Evolutionary conservation across 768 basidiomycete genomes (phyloP).

Genomic region (Xerocomellus dryophilus): DNA sequence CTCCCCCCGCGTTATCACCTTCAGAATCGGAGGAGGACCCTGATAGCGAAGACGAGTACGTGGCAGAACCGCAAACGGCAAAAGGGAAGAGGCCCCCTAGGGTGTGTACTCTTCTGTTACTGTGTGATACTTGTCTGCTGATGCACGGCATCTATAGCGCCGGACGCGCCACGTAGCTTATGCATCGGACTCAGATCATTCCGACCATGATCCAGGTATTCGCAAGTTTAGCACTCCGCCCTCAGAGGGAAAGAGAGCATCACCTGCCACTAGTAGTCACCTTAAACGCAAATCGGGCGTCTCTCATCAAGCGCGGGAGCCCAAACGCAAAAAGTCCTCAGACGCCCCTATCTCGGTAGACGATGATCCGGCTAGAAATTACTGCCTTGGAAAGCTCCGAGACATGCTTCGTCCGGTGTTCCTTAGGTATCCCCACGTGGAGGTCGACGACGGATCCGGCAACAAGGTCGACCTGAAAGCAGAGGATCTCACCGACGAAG

Average conservation of each 20-base stretch:
- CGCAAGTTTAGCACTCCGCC: constrained; percentile 19
- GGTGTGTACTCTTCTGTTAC: constrained; percentile 37
- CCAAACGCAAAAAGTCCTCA: constrained; percentile 49
- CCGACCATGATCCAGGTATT: constrained; percentile 26
- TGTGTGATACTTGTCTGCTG: constrained; percentile 11
- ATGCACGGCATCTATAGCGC: constrained; percentile 36
- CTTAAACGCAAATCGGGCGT: constrained; percentile 57
- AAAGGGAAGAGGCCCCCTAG: constrained; percentile 38
- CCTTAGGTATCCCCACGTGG: constrained; percentile 61
- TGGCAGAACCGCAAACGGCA: constrained; percentile 41
- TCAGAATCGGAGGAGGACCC: constrained; percentile 50
- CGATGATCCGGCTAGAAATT: constrained; percentile 76
- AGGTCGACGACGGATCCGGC: constrained; percentile 30
- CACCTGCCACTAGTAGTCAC: constrained; percentile 19
- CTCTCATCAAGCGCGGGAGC: constrained; percentile 36
- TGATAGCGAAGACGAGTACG: constrained; percentile 71
- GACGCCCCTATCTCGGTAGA: constrained; percentile 37
- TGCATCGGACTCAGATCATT: constrained; percentile 43
- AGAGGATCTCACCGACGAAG: constrained; percentile 58
- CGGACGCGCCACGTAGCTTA: constrained; percentile 39
- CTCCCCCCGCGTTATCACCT: constrained; percentile 33
- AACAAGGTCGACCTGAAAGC: constrained; percentile 41
- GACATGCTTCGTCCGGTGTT: constrained; percentile 72
- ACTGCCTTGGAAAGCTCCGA: constrained; percentile 73
- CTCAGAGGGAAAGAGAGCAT: constrained; percentile 21